Base-by-base conservation (phyloP, 108 stramenopile genomes). In the Fragilaria crotonensis region DNA sequence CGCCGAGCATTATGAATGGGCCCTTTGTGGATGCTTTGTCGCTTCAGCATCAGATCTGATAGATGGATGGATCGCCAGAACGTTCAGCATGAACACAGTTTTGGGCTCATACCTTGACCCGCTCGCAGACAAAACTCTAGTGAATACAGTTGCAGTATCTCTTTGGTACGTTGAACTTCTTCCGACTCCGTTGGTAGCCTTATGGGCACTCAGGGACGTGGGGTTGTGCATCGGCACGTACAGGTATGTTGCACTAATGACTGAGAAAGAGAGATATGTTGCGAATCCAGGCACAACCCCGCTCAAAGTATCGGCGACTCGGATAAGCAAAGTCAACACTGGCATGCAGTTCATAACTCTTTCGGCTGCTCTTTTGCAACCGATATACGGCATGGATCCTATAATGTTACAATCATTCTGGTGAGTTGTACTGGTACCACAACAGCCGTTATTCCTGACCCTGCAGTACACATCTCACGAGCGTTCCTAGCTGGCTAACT, bases 41-140 rank as follows among this genome's bases (percentile, higher is more conserved):
- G 78, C 81, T 30, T 83, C 77, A 11, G 48, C 76, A 33, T 87
- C 90, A 5, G 90, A 93, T 62, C 68, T 49, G 22, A 52, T 89
- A n/a, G 90, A 93, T 69, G 90, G 90, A 33, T 87, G 80, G 51
- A 73, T 93, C 17, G 90, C 90, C n/a, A 72, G 83, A 52, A 65
- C 61, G 11, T 78, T 81, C 45, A 59, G 67, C 28, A 71, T 66
- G 64, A 62, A 60, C 14, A 93, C 90, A 9, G 81, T 84, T 22
- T 57, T 93, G 20, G 90, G 90, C 29, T 72, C 90, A 2, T 93
- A 85, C 48, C 74, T 93, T 23, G 91, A 93, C 77, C 91, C 91
- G 21, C 61, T 89, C 32, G 87, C 85, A 9, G 91, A 93, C 52
- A 93, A 93, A 69, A 57, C 86, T 20, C 58, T 92, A 45, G 72